Evolutionary conservation across 305 asterid species (phyloP).

Genomic region (Monarda citriodora): DNA sequence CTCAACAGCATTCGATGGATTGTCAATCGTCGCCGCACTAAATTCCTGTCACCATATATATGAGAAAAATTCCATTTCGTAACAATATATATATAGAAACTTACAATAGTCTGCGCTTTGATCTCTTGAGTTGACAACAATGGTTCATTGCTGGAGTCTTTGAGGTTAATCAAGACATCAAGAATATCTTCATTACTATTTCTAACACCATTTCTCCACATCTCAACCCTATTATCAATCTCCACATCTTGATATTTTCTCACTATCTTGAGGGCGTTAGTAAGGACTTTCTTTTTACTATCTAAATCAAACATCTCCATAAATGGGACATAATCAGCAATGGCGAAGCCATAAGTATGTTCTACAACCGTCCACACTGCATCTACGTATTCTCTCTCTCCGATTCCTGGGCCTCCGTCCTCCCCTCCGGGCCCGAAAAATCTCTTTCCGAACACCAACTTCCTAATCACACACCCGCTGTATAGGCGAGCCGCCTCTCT

Average conservation of each 20-base stretch:
- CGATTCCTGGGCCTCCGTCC: slow-evolving; percentile 26
- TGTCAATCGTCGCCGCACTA: background rate
- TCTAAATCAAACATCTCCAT: slow-evolving; percentile 13
- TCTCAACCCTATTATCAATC: background rate
- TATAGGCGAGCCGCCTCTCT: slow-evolving; percentile 9
- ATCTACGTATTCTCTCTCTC: slow-evolving; percentile 23
- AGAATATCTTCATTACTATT: background rate
- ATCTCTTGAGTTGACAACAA: background rate
- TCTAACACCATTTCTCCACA: slow-evolving; percentile 1
- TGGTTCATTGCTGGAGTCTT: background rate
- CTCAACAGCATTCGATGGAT: background rate
- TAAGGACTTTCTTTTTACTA: background rate
- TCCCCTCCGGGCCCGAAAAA: slow-evolving; percentile 20
- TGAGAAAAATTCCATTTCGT: no score
- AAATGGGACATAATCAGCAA: slow-evolving; percentile 21
- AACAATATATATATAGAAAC: background rate
- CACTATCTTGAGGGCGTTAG: background rate
- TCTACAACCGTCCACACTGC: slow-evolving; percentile 3
- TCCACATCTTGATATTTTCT: background rate
- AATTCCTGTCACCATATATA: no score
- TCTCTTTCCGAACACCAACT: slow-evolving; percentile 14
- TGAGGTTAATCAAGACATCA: background rate
- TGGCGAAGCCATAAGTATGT: background rate
- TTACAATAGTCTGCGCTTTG: background rate
- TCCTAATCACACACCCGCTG: slow-evolving; percentile 17